Evolutionary conservation across 495 filamentous ascomycete species (phyloP).

Genomic region (Platismatia glauca): DNA sequence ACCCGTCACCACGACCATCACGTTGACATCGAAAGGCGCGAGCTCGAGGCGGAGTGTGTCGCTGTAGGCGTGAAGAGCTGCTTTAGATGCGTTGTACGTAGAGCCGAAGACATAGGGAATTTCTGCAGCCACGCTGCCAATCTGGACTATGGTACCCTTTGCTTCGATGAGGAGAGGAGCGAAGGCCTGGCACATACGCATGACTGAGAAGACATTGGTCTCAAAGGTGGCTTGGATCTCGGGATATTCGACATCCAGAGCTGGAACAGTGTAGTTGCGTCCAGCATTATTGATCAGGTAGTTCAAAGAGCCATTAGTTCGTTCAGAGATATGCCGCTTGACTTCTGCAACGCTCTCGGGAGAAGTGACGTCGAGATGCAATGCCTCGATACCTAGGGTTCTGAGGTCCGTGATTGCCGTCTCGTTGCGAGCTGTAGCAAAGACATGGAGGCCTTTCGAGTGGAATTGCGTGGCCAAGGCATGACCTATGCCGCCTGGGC

Average conservation of each 20-base stretch:
- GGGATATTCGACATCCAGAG: constrained; percentile 44
- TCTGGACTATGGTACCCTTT: constrained; percentile 53
- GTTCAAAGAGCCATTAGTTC: constrained; percentile 32
- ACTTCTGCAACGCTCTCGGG: constrained; percentile 11
- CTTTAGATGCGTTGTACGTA: constrained; percentile 57
- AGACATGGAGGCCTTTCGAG: constrained; percentile 41
- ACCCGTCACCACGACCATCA: constrained; percentile 51
- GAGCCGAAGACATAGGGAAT: constrained; percentile 49
- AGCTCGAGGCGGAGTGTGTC: constrained; percentile 52
- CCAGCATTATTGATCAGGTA: constrained; percentile 57
- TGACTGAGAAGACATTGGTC: constrained; percentile 52
- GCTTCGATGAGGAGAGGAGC: constrained; percentile 48
- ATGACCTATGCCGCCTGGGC: constrained; percentile 45
- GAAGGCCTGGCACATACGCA: constrained; percentile 51
- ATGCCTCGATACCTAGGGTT: constrained; percentile 43
- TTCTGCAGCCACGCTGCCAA: constrained; percentile 49
- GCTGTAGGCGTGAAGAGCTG: constrained; percentile 51
- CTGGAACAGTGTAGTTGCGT: constrained; percentile 52
- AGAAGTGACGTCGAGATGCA: constrained; percentile 41
- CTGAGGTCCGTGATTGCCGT: constrained; percentile 37
- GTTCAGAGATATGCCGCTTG: constrained; percentile 4
- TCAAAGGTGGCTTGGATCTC: constrained; percentile 47
- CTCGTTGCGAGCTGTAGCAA: constrained; percentile 46
- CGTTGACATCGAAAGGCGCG: constrained; percentile 37
- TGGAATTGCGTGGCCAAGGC: constrained; percentile 47